These are phyloP conservation scores for Stenogyne calaminthoides DNA, from an alignment of 305 asterid genomes.

Conservation along the genomic window DNA sequence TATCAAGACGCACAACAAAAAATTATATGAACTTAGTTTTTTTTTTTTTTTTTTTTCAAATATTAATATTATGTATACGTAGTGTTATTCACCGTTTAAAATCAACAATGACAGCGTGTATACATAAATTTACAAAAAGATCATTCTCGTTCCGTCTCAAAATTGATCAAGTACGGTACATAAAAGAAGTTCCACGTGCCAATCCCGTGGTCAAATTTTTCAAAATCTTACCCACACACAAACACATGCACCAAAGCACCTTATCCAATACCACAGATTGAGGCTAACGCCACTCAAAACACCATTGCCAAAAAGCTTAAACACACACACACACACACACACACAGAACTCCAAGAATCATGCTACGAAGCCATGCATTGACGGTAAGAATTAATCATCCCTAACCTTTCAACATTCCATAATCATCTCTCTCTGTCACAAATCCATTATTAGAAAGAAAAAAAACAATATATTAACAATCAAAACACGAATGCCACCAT, in stretches of 20 bases:
- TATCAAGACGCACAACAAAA: too few relatives aligned
- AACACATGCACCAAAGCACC: slow-evolving; percentile 28
- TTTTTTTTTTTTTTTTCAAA: too few relatives aligned
- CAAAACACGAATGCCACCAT: slow-evolving; percentile 52
- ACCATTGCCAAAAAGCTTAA: slow-evolving; percentile 24
- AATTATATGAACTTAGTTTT: too few relatives aligned
- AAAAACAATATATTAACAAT: background rate
- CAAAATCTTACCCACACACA: background rate
- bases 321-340: background rate
- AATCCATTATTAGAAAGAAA: slow-evolving; percentile 18
- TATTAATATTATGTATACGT: too few relatives aligned
- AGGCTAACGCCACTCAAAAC: background rate
- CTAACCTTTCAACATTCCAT: background rate
- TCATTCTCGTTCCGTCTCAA: background rate
- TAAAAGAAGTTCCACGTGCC: background rate
- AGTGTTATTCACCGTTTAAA: too few relatives aligned
- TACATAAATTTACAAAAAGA: too few relatives aligned
- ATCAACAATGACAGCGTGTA: too few relatives aligned
- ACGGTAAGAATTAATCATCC: slow-evolving; percentile 22
- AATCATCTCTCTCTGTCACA: slow-evolving; percentile 15
- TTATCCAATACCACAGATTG: slow-evolving; percentile 37
- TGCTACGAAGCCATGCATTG: slow-evolving; percentile 12
- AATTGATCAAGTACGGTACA: background rate
- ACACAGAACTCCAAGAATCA: background rate
- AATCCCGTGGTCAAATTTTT: background rate